Evolutionary conservation across 345 rosid genomes (phyloP), one percentile per base, ranked within the genome.

Genomic region (Rhodamnia rubescens): DNA sequence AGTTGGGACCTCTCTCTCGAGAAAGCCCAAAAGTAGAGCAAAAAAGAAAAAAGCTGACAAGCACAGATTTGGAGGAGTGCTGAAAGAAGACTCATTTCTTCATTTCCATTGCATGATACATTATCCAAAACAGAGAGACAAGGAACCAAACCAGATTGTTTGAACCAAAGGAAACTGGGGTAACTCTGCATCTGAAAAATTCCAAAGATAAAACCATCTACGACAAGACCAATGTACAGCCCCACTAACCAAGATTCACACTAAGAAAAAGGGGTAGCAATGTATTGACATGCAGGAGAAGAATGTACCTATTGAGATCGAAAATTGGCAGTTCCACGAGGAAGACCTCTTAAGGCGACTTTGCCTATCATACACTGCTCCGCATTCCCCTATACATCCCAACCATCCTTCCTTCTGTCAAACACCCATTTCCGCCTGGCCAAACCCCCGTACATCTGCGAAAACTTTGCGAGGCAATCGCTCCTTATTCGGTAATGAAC

Each of bases 401-500:
- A 97, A 42, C 98, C 96, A 80, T 96, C 98, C 89, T 91, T 89
- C 59, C 99, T 92, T 36, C 91, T 84, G 18, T 92, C 88, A 14
- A 97, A 97, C 53, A 92, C 92, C 91, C 92, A 93, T 84, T 91
- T 94, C 84, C 93, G 89, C 57, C 85, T 89, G 1, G 87, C 84
- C 87, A 96, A 87, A 81, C 96, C 89, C 47, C 99, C 99, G 54
- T 93, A 97, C 93, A 97, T 90, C 9, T 91, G 88, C 0, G 95
- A 84, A 84, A 97, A 97, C 88, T 86, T 92, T 87, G 58, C 81
- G 0, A 97, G 93, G 90, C 99, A 97, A 24, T 88, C 50, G 8
- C 98, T 97, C 90, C 99, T 92, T 85, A 85, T 86, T 59, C 80
- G 85, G 93, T 96, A 97, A 88, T 97, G 99, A 40, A 52, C 89